A percentile compares a stretch with the other conserved stretches of the same genome.
These are phyloP conservation scores for Lizonia empirigonia DNA, from an alignment of 2,329 filamentous ascomycete genomes.

Conservation along the genomic window DNA sequence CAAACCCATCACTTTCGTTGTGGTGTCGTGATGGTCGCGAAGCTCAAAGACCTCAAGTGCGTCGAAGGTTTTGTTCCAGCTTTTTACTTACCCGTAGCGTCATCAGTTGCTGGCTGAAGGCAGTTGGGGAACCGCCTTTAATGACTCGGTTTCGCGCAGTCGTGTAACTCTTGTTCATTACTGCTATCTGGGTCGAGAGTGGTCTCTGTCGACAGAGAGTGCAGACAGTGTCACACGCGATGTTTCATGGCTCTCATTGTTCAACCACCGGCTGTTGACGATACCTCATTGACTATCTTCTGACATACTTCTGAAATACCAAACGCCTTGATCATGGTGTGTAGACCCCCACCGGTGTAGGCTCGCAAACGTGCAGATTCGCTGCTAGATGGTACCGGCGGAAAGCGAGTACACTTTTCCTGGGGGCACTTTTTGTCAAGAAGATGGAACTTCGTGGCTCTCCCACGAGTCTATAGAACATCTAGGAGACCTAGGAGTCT, in stretches of 20 bases:
- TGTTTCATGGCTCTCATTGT: too few species aligned
- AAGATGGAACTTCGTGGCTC: not conserved
- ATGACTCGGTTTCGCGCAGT: not conserved
- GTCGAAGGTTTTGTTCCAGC: not conserved
- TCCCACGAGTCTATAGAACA: not conserved
- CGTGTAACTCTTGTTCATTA: not conserved
- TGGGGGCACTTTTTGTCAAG: not conserved
- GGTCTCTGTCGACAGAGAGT: too few species aligned
- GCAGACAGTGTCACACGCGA: too few species aligned
- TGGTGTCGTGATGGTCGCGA: slow-evolving; percentile 9
- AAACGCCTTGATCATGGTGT: too few species aligned
- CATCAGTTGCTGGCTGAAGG: not conserved
- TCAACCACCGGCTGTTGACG: too few species aligned
- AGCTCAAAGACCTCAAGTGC: slow-evolving; percentile 5
- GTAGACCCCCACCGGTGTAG: too few species aligned
- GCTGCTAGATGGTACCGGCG: not conserved
- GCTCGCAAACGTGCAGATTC: too few species aligned
- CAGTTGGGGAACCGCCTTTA: not conserved
- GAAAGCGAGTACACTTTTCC: not conserved
- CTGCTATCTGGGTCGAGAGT: too few species aligned
- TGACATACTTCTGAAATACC: too few species aligned
- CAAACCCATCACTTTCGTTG: slow-evolving; percentile 2
- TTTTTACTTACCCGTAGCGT: not conserved
- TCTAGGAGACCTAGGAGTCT: not conserved
- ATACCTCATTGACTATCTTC: too few species aligned